Base-by-base conservation (phyloP, 805 yeast species). In the Starmerella geochares region DNA sequence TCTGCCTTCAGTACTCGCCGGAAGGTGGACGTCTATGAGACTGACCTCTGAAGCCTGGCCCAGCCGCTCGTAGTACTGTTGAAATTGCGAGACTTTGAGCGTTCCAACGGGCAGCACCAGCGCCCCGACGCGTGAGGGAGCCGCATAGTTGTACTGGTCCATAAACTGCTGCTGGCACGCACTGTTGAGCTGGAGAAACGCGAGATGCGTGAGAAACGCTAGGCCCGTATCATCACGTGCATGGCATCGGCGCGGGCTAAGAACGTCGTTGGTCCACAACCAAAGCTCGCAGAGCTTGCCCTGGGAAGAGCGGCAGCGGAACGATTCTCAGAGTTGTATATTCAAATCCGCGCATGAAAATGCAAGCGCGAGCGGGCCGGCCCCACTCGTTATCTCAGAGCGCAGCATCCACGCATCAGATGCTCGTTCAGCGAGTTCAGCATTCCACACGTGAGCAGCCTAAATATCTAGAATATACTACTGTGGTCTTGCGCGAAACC, bases 101-200 rank as follows among this genome's bases (percentile, higher is more conserved):
- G 65, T 64, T 10, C 81, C 80, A 5, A 79, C 62, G 0, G 95
- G 95, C 4, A 84, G 81, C 35, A 83, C 71, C 43, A 84, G 72
- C 3, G 80, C 71, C 56, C 76, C 76, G 42, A 85, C 80, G 49
- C 79, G 70, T 0, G 90, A 76, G 0, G 90, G 88, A 3, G 79
- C 72, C 16, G 76, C 74, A 59, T 75, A 81, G 32, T 64, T 57
- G 47, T 60, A 60, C 23, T 65, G 65, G 51, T 40, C 66, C 60
- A 62, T 55, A 17, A 38, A 38, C 42, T 14, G 31, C 42, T 24
- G 29, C 25, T 23, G 27, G 40, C 27, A 20, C 10, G 27, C 27
- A 21, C 27, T 10, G 27, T 37, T 19, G 16, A 21, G 40, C 40
- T 21, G 5, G 3, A 37, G 27, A 37, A 23, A 37, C 40, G 40